Evolutionary conservation across 495 filamentous ascomycete genomes (phyloP).

Genomic region (Penicillium odoratum): DNA sequence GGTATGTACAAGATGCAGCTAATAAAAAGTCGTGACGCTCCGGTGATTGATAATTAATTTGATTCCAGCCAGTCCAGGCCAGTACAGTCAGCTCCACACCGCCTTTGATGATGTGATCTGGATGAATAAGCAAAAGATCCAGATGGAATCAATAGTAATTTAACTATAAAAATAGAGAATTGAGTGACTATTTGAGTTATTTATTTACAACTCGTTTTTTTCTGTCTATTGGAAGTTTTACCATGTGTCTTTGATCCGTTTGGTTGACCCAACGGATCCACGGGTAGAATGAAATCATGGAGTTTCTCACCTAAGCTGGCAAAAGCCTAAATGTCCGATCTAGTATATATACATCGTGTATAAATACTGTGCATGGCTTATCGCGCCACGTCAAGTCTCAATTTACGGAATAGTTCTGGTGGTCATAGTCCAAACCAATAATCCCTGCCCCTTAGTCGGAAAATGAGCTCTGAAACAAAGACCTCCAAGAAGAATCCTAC

Average conservation of each 20-base stretch:
- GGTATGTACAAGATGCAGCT: slow-evolving; percentile 21
- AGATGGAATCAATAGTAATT: too few relatives aligned
- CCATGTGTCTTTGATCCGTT: background rate
- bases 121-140: background rate
- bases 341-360: too few relatives aligned
- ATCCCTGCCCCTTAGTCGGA: background rate
- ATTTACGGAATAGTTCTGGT: too few relatives aligned
- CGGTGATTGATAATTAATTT: slow-evolving; percentile 13
- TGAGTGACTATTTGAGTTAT: too few relatives aligned
- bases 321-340: background rate
- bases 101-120: background rate
- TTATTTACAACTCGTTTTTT: too few relatives aligned
- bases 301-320: background rate
- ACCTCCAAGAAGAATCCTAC: background rate
- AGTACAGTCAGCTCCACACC: background rate
- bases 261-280: background rate
- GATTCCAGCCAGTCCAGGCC: background rate
- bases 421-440: background rate
- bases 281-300: background rate
- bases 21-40: slow-evolving; percentile 20
- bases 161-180: too few relatives aligned
- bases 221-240: too few relatives aligned
- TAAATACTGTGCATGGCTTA: too few relatives aligned
- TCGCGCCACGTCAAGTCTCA: too few relatives aligned
- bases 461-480: background rate